Percentiles rank a stretch among this genome's conserved stretches.
These are phyloP conservation scores for Aspergillus phoenicis DNA, from an alignment of 2,329 filamentous ascomycete genomes.

Conservation along the genomic window DNA sequence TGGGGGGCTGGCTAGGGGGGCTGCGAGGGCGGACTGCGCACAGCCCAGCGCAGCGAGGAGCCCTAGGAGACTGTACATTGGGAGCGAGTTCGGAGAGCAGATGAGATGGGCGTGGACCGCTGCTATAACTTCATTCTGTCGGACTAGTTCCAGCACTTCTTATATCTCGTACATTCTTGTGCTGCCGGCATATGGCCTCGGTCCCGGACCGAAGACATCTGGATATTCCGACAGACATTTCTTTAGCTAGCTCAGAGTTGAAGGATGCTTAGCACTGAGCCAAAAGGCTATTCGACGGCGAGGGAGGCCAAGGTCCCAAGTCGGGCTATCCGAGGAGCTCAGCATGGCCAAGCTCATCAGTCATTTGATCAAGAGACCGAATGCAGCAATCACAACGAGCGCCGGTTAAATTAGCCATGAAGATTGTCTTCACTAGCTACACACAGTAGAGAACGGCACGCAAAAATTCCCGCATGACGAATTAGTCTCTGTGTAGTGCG, in stretches of 20 bases:
- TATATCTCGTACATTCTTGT: neutral
- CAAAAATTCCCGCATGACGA: neutral
- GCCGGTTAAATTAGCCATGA: neutral
- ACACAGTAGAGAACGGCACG: neutral
- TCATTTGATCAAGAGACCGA: neutral
- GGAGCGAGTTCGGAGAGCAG: neutral
- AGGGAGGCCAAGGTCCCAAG: neutral
- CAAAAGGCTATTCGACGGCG: neutral
- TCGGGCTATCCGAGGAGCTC: neutral
- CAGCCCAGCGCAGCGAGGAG: conserved; percentile 5
- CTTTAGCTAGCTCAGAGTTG: neutral
- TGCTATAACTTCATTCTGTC: neutral
- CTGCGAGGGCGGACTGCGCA: neutral
- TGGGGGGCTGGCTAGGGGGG: neutral
- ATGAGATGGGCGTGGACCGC: too few relatives aligned
- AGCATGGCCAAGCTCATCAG: neutral
- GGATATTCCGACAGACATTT: neutral
- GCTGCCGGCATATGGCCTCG: neutral
- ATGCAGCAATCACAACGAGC: neutral
- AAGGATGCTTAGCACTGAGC: neutral
- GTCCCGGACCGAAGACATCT: neutral
- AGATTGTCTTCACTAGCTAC: neutral
- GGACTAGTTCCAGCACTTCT: neutral
- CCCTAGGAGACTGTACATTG: conserved; percentile 1
- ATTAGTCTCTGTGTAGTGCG: neutral